A percentile compares a stretch with the other conserved stretches of the same genome.
phyloP scores from a whole-genome alignment of 352 stramenopile genomes.

The Hyaloperonospora arabidopsidis region DNA sequence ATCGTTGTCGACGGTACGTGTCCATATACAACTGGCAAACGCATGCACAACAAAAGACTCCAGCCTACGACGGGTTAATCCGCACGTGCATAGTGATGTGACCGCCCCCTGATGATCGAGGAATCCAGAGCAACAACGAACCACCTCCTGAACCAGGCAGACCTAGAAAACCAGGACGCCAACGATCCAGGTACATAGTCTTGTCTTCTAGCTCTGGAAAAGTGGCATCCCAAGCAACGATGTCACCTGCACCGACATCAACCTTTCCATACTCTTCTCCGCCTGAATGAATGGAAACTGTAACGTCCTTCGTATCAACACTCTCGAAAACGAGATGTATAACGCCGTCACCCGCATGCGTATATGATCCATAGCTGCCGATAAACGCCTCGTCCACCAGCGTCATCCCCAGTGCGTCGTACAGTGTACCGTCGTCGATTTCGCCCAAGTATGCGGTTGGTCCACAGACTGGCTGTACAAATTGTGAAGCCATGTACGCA shows the following conservation, averaged over 20 bases:
- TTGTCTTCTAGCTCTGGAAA: conserved; percentile 31
- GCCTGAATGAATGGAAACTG: conserved; percentile 18
- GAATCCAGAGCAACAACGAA: conserved; percentile 26
- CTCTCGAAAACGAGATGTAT: conserved; percentile 29
- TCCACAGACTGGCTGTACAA: conserved; percentile 44
- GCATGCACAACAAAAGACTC: not conserved
- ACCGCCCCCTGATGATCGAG: conserved; percentile 22
- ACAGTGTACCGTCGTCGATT: conserved; percentile 36
- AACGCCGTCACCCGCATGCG: conserved; percentile 20
- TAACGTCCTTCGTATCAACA: conserved; percentile 29
- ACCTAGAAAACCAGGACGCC: conserved; percentile 24
- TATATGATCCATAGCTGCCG: conserved; percentile 28
- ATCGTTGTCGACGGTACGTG: too few species aligned
- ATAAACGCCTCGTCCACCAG: conserved; percentile 31
- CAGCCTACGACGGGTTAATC: conserved; percentile 30
- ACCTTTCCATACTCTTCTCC: conserved; percentile 19
- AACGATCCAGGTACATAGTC: conserved; percentile 34
- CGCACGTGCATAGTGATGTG: conserved; percentile 39
- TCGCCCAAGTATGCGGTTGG: conserved; percentile 34
- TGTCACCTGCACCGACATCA: conserved; percentile 18
- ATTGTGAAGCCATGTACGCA: conserved; percentile 37
- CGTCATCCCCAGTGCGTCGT: conserved; percentile 25
- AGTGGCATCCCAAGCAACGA: conserved; percentile 18
- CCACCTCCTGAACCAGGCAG: conserved; percentile 18
- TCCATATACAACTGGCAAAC: conserved; percentile 3